Evolutionary conservation across 306 rosid genomes (phyloP).

Genomic region (Gynostemma pentaphyllum): DNA sequence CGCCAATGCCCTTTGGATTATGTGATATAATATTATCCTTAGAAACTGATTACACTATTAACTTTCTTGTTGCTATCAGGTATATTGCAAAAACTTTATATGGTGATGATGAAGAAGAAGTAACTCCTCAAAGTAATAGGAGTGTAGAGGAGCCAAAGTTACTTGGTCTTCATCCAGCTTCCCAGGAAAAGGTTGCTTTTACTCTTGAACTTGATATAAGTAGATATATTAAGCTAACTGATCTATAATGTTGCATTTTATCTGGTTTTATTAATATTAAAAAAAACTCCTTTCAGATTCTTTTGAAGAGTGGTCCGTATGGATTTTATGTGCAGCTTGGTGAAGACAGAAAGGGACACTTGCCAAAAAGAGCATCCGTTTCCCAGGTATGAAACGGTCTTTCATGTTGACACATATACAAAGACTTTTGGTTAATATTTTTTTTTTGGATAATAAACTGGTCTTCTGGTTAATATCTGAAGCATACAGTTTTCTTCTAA

Average conservation of each 20-base stretch:
- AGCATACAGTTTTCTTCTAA: neutral
- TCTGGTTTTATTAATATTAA: neutral
- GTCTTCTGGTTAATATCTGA: neutral
- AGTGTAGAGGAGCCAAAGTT: constrained; percentile 58
- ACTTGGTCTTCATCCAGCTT: constrained; percentile 55
- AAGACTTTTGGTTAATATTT: too few species aligned
- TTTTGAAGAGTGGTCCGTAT: constrained; percentile 79
- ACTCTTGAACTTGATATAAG: constrained; percentile 2
- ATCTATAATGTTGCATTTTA: constrained; percentile 5
- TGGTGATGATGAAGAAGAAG: constrained; percentile 60
- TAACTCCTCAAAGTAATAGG: constrained; percentile 17
- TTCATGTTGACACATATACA: neutral
- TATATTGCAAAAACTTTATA: constrained; percentile 75
- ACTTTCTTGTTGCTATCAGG: constrained; percentile 38
- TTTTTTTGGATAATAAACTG: too few species aligned
- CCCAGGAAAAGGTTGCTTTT: constrained; percentile 57
- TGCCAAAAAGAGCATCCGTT: constrained; percentile 65
- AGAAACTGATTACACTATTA: neutral
- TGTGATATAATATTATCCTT: neutral
- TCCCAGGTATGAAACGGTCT: constrained; percentile 50
- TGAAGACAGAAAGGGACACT: constrained; percentile 67
- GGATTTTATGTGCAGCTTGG: constrained; percentile 92
- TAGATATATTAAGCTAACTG: constrained; percentile 2
- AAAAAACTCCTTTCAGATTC: constrained; percentile 37
- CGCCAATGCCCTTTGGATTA: neutral